phyloP scores from a whole-genome alignment of 345 rosid genomes.

The Lepidium sativum region DNA sequence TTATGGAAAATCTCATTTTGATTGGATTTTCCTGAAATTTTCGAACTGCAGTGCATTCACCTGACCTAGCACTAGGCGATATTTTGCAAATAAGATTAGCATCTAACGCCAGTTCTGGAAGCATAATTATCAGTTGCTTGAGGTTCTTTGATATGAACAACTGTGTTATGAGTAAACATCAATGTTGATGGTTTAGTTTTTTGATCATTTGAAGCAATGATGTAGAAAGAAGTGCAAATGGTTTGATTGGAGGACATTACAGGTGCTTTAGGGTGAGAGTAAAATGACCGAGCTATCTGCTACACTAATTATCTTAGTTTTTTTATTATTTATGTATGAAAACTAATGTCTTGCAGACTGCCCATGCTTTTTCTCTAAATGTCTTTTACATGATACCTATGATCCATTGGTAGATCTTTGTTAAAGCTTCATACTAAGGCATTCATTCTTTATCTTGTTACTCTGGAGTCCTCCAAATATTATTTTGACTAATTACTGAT shows the following conservation, averaged over 20 bases:
- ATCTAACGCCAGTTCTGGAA: neutral
- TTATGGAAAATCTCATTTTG: neutral
- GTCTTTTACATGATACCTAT: neutral
- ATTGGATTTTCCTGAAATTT: neutral
- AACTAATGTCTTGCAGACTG: neutral
- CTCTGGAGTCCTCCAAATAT: neutral
- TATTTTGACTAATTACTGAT: neutral
- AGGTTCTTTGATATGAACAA: neutral
- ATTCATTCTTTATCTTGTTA: neutral
- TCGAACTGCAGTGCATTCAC: neutral
- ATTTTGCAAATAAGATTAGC: neutral
- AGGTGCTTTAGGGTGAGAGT: neutral
- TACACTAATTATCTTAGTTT: neutral
- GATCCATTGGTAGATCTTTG: neutral
- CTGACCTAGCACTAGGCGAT: neutral
- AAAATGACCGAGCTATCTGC: neutral
- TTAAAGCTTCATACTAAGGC: neutral
- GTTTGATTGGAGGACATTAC: neutral
- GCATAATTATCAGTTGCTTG: neutral
- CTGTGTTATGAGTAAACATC: neutral
- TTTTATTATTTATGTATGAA: neutral
- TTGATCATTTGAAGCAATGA: neutral
- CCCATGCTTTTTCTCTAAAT: neutral
- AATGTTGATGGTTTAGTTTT: neutral
- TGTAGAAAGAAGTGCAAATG: neutral